Percentiles rank a stretch among this genome's conserved stretches.
phyloP scores from a whole-genome alignment of 2,329 filamentous ascomycete genomes.

The Tolypocladium tropicale region DNA sequence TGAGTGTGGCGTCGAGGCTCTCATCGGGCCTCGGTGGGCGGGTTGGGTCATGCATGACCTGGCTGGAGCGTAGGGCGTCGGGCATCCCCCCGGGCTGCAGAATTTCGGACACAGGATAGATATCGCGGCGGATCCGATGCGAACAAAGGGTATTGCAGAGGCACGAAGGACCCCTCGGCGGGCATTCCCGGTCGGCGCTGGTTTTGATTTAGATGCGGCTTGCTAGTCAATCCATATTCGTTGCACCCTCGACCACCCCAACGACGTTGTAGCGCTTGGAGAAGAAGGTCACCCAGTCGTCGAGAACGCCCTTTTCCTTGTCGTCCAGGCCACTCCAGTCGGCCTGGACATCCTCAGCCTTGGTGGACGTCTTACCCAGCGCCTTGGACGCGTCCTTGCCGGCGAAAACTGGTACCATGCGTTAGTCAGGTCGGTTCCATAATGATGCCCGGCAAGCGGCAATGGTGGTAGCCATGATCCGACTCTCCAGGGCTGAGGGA shows the following conservation, averaged over 20 bases:
- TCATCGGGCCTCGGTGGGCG: not conserved
- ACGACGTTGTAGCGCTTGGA: conserved; percentile 93
- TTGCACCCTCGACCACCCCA: conserved; percentile 53
- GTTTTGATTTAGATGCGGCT: not conserved
- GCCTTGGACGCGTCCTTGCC: conserved; percentile 94
- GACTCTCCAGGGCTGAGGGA: not conserved
- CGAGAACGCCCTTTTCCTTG: conserved; percentile 72
- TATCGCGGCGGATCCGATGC: not conserved
- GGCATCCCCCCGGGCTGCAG: too few species aligned
- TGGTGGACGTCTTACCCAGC: conserved; percentile 76
- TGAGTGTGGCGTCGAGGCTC: not conserved
- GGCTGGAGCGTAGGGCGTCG: not conserved
- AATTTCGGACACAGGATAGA: too few species aligned
- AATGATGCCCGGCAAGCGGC: not conserved
- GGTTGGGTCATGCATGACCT: not conserved
- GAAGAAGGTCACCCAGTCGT: conserved; percentile 96
- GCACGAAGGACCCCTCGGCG: not conserved
- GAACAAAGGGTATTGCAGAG: not conserved
- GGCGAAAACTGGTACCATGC: conserved; percentile 61
- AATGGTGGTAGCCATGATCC: too few species aligned
- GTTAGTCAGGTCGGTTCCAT: not conserved
- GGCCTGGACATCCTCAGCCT: conserved; percentile 69
- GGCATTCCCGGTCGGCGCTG: not conserved
- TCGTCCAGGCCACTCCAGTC: conserved; percentile 78
- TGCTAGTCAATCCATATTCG: conserved; percentile 35